Conservation (phyloP, 1,139 yeast genomes). For the Pichia sp. region DNA sequence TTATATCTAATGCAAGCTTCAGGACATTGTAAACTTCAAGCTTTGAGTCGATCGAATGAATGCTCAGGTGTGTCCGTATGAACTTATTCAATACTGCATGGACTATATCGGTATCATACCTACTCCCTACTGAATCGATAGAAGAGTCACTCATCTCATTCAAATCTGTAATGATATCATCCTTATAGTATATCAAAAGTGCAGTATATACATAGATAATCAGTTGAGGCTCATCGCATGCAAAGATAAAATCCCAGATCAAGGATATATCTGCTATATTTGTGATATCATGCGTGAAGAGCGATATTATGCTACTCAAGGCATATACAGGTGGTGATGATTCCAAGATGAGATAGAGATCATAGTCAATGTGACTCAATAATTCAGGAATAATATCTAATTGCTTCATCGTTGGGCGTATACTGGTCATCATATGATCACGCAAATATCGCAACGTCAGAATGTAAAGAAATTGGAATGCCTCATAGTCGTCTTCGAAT, state of each 20-base stretch:
- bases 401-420: constrained; percentile 63
- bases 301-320: constrained; percentile 69
- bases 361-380: constrained; percentile 45
- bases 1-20: constrained; percentile 33
- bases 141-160: constrained; percentile 28
- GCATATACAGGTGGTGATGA: constrained; percentile 56
- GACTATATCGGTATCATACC: constrained; percentile 40
- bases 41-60: constrained; percentile 29
- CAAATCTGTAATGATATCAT: constrained; percentile 36
- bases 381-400: constrained; percentile 61
- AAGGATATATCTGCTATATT: constrained; percentile 46
- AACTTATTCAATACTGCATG: constrained; percentile 34
- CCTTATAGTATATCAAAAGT: constrained; percentile 41
- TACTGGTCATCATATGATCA: constrained; percentile 77
- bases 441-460: constrained; percentile 64
- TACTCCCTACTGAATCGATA: constrained; percentile 25
- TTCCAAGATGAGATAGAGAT: constrained; percentile 46
- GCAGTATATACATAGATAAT: constrained; percentile 57
- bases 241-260: constrained; percentile 61
- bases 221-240: constrained; percentile 39
- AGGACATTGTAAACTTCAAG: constrained; percentile 38
- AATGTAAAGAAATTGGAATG: constrained; percentile 48
- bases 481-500: constrained; percentile 41
- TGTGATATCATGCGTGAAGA: constrained; percentile 70
- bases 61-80: constrained; percentile 25